Evolutionary conservation across 345 rosid genomes (phyloP).

Genomic region (Citrus mangshanensis): DNA sequence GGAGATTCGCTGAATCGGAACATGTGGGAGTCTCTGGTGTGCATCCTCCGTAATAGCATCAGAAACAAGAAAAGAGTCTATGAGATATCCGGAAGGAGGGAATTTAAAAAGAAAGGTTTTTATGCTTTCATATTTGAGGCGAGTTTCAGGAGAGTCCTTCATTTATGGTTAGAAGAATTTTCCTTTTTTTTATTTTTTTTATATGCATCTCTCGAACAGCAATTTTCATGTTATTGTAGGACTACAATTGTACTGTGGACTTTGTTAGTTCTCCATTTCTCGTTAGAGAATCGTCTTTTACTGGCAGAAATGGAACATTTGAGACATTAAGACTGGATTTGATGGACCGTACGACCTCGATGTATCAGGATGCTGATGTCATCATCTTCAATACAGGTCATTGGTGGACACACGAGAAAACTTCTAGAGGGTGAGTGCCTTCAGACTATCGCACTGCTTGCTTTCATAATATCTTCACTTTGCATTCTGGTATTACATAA

Average conservation of each 20-base stretch:
- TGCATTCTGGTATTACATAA: background rate
- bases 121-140: constrained; percentile 88
- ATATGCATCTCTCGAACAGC: background rate
- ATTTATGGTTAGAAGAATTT: background rate
- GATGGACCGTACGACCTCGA: constrained; percentile 69
- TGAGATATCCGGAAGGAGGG: constrained; percentile 70
- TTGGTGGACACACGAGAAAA: constrained; percentile 99
- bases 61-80: constrained; percentile 60
- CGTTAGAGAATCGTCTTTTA: constrained; percentile 69
- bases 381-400: constrained; percentile 88
- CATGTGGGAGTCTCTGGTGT: constrained; percentile 96
- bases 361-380: constrained; percentile 75
- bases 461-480: background rate
- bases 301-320: constrained; percentile 43
- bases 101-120: constrained; percentile 76
- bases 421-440: constrained; percentile 66
- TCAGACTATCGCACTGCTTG: background rate
- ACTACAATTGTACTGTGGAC: constrained; percentile 79
- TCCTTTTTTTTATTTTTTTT: background rate
- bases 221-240: constrained; percentile 40
- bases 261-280: constrained; percentile 81
- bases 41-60: constrained; percentile 67
- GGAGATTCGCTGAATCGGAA: constrained; percentile 88
- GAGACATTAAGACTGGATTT: constrained; percentile 83
- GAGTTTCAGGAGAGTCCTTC: constrained; percentile 17